These are phyloP conservation scores for Rutstroemia sp. DNA, from an alignment of 2,329 filamentous ascomycete species.

Conservation along the genomic window DNA sequence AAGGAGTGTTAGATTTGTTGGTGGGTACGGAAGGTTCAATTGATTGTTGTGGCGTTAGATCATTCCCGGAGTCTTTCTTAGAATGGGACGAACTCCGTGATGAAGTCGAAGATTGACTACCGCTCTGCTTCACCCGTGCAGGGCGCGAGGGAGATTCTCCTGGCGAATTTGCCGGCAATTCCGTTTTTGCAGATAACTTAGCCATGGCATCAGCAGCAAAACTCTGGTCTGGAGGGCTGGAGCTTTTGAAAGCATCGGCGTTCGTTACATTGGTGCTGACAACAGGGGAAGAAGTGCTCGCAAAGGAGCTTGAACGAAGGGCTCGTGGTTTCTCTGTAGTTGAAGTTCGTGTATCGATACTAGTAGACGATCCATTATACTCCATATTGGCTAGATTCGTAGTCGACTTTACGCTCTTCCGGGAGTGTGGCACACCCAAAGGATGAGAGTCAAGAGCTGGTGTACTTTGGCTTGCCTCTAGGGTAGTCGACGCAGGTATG, in stretches of 20 bases:
- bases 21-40: conserved; percentile 10
- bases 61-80: conserved; percentile 31
- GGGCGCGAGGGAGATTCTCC: conserved; percentile 36
- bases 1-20: conserved; percentile 12
- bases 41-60: conserved; percentile 26
- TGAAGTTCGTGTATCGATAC: conserved; percentile 39
- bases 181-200: conserved; percentile 56
- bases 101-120: conserved; percentile 44
- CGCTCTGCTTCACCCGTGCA: conserved; percentile 33
- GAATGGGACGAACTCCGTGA: conserved; percentile 34
- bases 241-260: conserved; percentile 55
- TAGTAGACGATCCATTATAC: conserved; percentile 39
- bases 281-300: conserved; percentile 53
- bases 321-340: conserved; percentile 42
- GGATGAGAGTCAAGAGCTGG: conserved; percentile 36
- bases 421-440: conserved; percentile 41
- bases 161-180: conserved; percentile 44
- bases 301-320: conserved; percentile 56
- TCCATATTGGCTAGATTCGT: conserved; percentile 22
- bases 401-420: conserved; percentile 33
- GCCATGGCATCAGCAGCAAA: conserved; percentile 60
- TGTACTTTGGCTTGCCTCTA: conserved; percentile 50
- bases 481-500: conserved; percentile 31
- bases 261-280: conserved; percentile 61
- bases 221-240: conserved; percentile 45